A percentile compares a stretch with the other conserved stretches of the same genome.
Evolutionary conservation across 2,329 filamentous ascomycete genomes (phyloP).

Genomic region (Pseudocercospora fuligena): DNA sequence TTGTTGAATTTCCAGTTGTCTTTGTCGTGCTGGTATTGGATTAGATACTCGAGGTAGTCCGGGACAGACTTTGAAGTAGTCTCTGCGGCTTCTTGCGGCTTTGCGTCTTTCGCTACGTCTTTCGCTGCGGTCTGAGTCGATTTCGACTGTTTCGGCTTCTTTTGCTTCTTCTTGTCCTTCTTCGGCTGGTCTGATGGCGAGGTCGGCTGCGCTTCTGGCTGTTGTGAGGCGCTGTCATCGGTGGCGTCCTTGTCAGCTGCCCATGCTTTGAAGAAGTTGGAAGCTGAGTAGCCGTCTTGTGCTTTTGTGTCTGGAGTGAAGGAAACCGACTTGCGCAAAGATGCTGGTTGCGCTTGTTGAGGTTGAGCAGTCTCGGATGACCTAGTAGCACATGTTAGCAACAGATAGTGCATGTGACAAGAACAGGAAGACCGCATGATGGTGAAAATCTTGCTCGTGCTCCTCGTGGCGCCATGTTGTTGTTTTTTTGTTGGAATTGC

Average conservation of each 20-base stretch:
- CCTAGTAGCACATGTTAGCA: constrained; percentile 9
- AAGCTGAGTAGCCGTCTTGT: constrained; percentile 60
- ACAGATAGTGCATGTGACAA: constrained; percentile 1
- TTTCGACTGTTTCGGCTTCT: constrained; percentile 22
- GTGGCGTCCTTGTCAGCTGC: constrained; percentile 28
- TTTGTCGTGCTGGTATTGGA: constrained; percentile 72
- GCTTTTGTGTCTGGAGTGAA: constrained; percentile 68
- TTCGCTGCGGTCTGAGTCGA: constrained; percentile 3
- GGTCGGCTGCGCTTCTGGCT: constrained; percentile 12
- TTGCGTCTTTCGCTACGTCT: not conserved
- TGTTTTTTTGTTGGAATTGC: not conserved
- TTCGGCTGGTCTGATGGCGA: constrained; percentile 15
- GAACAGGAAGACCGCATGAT: not conserved
- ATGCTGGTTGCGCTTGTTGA: constrained; percentile 13
- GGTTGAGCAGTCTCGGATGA: constrained; percentile 4
- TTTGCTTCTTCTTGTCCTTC: constrained; percentile 41
- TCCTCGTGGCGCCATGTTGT: not conserved
- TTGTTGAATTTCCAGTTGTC: constrained; percentile 95
- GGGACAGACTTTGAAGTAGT: constrained; percentile 38
- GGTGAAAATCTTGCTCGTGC: not conserved
- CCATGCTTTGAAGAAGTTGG: constrained; percentile 59
- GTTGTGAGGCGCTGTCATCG: constrained; percentile 35
- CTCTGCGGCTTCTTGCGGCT: not conserved
- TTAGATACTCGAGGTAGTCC: constrained; percentile 76
- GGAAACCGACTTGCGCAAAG: constrained; percentile 61